Conservation (phyloP, 345 rosid genomes). For the Isatis tinctoria region DNA sequence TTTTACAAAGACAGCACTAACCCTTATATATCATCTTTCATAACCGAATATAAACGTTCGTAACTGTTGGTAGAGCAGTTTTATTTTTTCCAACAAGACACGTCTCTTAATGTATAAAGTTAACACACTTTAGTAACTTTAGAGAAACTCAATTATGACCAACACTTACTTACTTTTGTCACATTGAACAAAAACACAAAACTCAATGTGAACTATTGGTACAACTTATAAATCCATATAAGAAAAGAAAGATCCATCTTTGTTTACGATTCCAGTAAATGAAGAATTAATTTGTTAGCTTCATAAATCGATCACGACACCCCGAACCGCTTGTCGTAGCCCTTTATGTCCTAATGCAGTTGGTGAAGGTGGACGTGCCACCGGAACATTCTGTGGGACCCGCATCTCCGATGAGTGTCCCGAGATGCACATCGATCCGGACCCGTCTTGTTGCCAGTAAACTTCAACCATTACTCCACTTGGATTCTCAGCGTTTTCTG, state of each 20-base stretch:
- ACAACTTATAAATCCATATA: background rate
- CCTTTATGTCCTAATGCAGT: conserved; percentile 20
- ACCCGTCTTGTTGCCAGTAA: conserved; percentile 79
- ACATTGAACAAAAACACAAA: too few relatives aligned
- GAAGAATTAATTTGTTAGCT: background rate
- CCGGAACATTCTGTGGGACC: conserved; percentile 10
- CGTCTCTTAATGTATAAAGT: background rate
- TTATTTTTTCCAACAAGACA: too few relatives aligned
- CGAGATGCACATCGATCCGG: conserved; percentile 72
- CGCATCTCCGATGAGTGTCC: conserved; percentile 58
- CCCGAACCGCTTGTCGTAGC: conserved; percentile 11
- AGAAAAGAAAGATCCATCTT: background rate
- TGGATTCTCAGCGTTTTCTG: conserved; percentile 52
- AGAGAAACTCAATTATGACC: too few relatives aligned
- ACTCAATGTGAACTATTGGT: background rate
- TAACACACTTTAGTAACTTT: too few relatives aligned
- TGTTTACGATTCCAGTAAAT: background rate
- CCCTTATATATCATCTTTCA: too few relatives aligned
- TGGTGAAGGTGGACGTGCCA: conserved; percentile 21
- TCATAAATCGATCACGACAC: conserved; percentile 29
- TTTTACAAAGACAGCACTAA: too few relatives aligned
- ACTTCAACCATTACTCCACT: conserved; percentile 85
- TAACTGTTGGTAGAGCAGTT: too few relatives aligned
- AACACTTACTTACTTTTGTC: too few relatives aligned
- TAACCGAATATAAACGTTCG: too few relatives aligned